These are phyloP conservation scores for Fonsecaea pedrosoi DNA, from an alignment of 2,329 filamentous ascomycete species.

Conservation along the genomic window DNA sequence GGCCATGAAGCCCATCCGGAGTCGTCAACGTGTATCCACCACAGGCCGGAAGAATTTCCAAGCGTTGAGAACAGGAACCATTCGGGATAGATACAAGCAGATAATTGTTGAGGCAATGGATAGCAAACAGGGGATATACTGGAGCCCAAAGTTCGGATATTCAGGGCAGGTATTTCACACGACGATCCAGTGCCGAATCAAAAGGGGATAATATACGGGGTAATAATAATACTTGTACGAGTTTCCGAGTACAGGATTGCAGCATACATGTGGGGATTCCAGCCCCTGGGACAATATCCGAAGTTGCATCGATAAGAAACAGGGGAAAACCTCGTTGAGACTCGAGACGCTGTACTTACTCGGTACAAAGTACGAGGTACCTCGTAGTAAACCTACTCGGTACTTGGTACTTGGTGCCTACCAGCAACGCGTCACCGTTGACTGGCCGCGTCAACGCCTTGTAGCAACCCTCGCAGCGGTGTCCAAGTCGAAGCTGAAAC, in stretches of 20 bases:
- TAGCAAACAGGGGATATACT: background rate
- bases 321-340: background rate
- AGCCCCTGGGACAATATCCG: constrained; percentile 17
- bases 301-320: constrained; percentile 9
- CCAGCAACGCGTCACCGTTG: constrained; percentile 1
- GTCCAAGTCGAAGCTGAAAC: constrained; percentile 16
- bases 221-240: too few relatives aligned
- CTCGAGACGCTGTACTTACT: background rate
- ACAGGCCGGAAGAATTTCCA: background rate
- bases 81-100: background rate
- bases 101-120: background rate
- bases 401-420: background rate
- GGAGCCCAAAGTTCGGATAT: background rate
- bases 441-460: background rate
- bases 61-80: background rate
- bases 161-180: background rate
- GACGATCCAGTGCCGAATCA: background rate
- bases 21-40: background rate
- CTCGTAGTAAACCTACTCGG: too few relatives aligned
- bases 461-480: background rate
- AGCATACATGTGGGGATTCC: background rate
- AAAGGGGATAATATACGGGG: background rate
- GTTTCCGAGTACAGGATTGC: background rate
- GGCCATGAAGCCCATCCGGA: too few relatives aligned
- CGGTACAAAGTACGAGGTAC: too few relatives aligned